Conservation (phyloP, 208 protist genomes). For the Leishmania tropica region DNA sequence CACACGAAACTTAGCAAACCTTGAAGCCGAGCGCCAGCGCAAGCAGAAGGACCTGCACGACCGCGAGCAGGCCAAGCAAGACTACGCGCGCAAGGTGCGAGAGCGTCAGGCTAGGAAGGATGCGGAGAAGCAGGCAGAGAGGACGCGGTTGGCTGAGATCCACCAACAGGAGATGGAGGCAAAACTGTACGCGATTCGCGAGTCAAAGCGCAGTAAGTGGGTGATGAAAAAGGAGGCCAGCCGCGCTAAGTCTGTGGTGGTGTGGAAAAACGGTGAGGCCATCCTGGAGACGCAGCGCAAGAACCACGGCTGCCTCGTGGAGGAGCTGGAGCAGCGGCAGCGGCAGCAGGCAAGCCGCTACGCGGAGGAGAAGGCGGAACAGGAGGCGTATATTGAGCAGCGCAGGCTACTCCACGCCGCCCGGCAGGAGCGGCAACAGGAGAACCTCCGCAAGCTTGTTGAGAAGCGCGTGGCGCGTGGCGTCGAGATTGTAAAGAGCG, state of each 20-base stretch:
- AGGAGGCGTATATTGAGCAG: conserved; percentile 50
- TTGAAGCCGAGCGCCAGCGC: conserved; percentile 50
- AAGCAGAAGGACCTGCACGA: conserved; percentile 56
- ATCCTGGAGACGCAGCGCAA: conserved; percentile 42
- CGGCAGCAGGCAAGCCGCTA: conserved; percentile 60
- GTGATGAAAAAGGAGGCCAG: conserved; percentile 37
- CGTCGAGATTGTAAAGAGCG: conserved; percentile 55
- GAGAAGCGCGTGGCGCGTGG: conserved; percentile 60
- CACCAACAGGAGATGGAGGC: conserved; percentile 46
- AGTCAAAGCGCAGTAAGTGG: conserved; percentile 42
- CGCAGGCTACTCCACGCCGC: conserved; percentile 33
- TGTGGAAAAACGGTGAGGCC: conserved; percentile 49
- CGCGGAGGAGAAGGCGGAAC: conserved; percentile 50
- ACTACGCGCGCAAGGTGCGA: conserved; percentile 39
- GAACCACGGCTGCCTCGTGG: conserved; percentile 50
- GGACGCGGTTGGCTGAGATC: conserved; percentile 31
- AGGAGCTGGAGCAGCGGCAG: conserved; percentile 57
- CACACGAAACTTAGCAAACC: conserved; percentile 36
- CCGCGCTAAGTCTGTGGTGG: conserved; percentile 42
- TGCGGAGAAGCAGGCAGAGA: conserved; percentile 38
- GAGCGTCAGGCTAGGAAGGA: conserved; percentile 31
- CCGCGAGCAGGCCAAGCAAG: conserved; percentile 36
- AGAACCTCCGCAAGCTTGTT: conserved; percentile 45
- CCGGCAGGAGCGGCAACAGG: conserved; percentile 48
- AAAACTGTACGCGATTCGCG: conserved; percentile 50